Base-by-base conservation (phyloP, 305 asterid genomes). In the Solanum hybrid region DNA sequence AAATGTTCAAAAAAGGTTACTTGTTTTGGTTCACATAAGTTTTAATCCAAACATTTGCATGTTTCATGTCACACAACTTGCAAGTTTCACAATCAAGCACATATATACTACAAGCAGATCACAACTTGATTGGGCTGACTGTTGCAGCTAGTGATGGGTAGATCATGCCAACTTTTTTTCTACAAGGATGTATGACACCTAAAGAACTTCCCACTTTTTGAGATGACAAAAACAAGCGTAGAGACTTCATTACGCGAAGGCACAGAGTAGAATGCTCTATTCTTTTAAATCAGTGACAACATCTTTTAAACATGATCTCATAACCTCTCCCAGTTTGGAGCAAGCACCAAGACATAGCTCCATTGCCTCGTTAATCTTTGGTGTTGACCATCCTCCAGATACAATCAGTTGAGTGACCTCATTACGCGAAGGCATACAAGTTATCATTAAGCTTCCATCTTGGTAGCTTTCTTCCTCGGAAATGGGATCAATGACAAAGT, bases 361-460 rank as follows among this genome's bases (percentile, higher is more conserved):
- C 89, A 77, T 88, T 32, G 89, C 89, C 97, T 96, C 98, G 8
- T 94, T 91, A 84, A 93, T 92, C 93, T 93, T 95, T 35, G 97
- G 80, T n/a, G 96, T 93, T n/a, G 98, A 93, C 98, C 98, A 96
- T 79, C 94, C 98, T 91, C 98, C 98, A 1, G 97, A 93, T 89
- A 95, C 88, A 85, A 94, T 92, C 96, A 95, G 91, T 91, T 96
- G 98, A 16, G 98, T 96, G 40, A 95, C 94, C 93, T 96, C 97
- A 75, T 95, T 94, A 29, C 96, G 97, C 3, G 96, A 95, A 69
- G 98, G 97, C 95, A 95, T 95, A 92, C 94, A 94, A 20, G 96
- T 92, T 32, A 96, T 95, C 94, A 92, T 85, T 37, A 96, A 91
- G 88, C 94, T 92, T 66, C 96, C 97, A 32, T 96, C 97, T 91